Percentiles rank a stretch among this genome's conserved stretches.
These are phyloP conservation scores for Kluyveromyces sp. DNA, from an alignment of 1,139 yeast genomes.

Conservation along the genomic window DNA sequence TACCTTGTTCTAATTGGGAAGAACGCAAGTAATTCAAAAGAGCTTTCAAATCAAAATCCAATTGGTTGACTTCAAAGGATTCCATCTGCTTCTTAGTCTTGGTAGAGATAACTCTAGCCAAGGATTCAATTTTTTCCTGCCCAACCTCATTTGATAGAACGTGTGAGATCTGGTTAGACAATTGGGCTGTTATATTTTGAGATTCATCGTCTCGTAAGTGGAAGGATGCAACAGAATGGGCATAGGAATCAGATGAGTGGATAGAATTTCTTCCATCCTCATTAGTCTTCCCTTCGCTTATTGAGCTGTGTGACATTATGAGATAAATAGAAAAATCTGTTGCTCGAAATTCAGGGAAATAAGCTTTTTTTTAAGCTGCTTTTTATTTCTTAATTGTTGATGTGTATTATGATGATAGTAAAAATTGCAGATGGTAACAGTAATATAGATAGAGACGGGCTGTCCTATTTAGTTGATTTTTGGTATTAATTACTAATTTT, in stretches of 20 bases:
- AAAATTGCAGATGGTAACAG: too few relatives aligned
- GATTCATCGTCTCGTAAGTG: constrained; percentile 17
- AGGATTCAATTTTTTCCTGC: constrained; percentile 33
- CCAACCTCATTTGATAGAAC: constrained; percentile 30
- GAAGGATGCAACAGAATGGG: constrained; percentile 15
- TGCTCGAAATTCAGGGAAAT: too few relatives aligned
- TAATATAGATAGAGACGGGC: too few relatives aligned
- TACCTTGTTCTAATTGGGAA: constrained; percentile 35
- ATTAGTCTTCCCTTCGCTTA: not conserved
- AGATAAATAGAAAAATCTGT: too few relatives aligned
- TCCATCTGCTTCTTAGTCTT: constrained; percentile 34
- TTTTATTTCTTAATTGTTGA: too few relatives aligned
- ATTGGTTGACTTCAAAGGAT: constrained; percentile 32
- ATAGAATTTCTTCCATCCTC: constrained; percentile 4
- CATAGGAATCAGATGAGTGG: constrained; percentile 15
- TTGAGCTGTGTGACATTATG: not conserved
- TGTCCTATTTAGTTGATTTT: too few relatives aligned
- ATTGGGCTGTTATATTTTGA: constrained; percentile 22
- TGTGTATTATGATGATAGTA: too few relatives aligned
- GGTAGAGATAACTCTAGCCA: constrained; percentile 37
- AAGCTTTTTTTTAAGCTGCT: too few relatives aligned
- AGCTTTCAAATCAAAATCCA: constrained; percentile 36
- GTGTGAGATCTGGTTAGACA: constrained; percentile 26
- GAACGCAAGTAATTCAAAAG: constrained; percentile 34
- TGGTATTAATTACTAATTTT: too few relatives aligned